These are phyloP conservation scores for Fusarium subtropicale DNA, from an alignment of 2,329 filamentous ascomycete species.

Conservation along the genomic window DNA sequence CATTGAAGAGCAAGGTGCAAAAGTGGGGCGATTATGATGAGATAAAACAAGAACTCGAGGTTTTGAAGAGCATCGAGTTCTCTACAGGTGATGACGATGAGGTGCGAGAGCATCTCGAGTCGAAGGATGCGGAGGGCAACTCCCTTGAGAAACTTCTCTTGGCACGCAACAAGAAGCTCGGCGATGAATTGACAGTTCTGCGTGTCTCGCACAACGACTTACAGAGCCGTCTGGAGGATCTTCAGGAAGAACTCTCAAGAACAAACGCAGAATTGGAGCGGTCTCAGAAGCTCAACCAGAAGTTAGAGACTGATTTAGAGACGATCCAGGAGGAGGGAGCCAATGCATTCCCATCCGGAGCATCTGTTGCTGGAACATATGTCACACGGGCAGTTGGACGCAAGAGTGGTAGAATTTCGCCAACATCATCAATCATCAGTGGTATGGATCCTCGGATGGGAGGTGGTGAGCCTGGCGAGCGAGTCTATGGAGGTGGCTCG, in stretches of 20 bases:
- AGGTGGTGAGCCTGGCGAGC: slow-evolving; percentile 63
- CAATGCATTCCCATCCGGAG: slow-evolving; percentile 87
- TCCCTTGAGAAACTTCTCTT: slow-evolving; percentile 91
- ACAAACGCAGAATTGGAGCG: slow-evolving; percentile 90
- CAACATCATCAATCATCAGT: slow-evolving; percentile 97
- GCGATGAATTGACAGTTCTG: slow-evolving; percentile 91
- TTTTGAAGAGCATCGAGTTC: slow-evolving; percentile 98
- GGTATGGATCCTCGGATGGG: slow-evolving; percentile 81
- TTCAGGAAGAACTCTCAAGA: slow-evolving; percentile 85
- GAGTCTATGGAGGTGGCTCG: slow-evolving; percentile 76
- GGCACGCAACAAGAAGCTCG: slow-evolving; percentile 94
- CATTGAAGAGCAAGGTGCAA: slow-evolving; percentile 81
- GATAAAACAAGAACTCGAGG: slow-evolving; percentile 93
- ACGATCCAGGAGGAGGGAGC: slow-evolving; percentile 86
- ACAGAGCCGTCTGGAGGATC: slow-evolving; percentile 78
- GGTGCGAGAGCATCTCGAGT: slow-evolving; percentile 57
- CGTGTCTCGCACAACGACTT: slow-evolving; percentile 95
- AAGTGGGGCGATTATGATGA: slow-evolving; percentile 97
- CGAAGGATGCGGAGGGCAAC: slow-evolving; percentile 68
- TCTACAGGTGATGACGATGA: slow-evolving; percentile 89
- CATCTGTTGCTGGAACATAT: slow-evolving; percentile 93
- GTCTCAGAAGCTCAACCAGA: slow-evolving; percentile 84
- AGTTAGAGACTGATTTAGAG: slow-evolving; percentile 90
- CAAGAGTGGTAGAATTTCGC: slow-evolving; percentile 78
- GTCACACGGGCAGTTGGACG: slow-evolving; percentile 71